Evolutionary conservation across 805 yeast species (phyloP), one percentile per base, ranked within the genome.

Genomic region (Saccharomycopsis synnaedendra): DNA sequence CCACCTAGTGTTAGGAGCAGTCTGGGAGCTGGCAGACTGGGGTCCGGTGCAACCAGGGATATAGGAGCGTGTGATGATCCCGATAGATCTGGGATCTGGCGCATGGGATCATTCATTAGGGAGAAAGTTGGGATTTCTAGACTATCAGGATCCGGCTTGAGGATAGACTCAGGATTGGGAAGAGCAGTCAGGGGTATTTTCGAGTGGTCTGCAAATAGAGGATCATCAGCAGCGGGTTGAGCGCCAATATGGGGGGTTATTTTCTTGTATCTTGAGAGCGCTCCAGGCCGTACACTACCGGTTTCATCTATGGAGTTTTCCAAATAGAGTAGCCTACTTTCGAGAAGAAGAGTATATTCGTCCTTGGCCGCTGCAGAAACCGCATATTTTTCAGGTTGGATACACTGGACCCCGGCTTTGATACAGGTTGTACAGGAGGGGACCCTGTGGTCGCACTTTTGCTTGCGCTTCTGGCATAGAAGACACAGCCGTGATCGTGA

Each of bases 381-480:
- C 1, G 73, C 70, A 53, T 79, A 79, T 45, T 77, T 70, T 4
- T 74, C 78, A 0, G 87, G 87, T 58, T 80, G 82, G 5, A 78
- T 66, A 59, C 86, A 80, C 50, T 70, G 64, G 5, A 72, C 77
- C 33, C 76, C 78, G 1, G 85, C 80, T 56, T 78, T 78, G 46
- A 79, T 63, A 62, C 86, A 80, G 39, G 79, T 77, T 4, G 84
- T 75, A 56, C 86, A 80, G 43, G 76, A 68, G 5, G 85, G 85
- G 8, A 72, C 60, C 43, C 80, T 66, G 48, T 78, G 84, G 55
- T 80, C 85, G 63, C 86, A 80, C 57, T 76, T 75, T 56, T 77
- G 81, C 55, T 76, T 76, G 44, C 81, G 61, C 58, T 73, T 72
- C 54, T 76, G 78, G 50, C 82, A 77, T 28, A 76, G 56, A 38